Evolutionary conservation across 2,329 filamentous ascomycete species (phyloP).

Genomic region (Aspergillus sp.): DNA sequence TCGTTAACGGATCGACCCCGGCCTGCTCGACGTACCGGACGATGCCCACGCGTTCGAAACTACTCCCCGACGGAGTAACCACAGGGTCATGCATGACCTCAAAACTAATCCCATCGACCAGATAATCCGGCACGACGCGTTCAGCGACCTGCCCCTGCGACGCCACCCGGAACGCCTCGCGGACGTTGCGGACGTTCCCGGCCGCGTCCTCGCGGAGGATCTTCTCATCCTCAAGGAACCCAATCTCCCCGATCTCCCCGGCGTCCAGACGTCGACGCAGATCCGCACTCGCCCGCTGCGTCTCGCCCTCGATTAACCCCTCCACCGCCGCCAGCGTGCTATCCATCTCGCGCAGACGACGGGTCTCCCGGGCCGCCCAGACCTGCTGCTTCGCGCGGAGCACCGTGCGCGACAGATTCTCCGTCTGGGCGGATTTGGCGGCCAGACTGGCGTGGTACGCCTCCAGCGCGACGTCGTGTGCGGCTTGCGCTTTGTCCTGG

Average conservation of each 20-base stretch:
- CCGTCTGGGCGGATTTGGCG: conserved; percentile 57
- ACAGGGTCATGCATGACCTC: conserved; percentile 46
- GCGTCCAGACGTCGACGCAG: conserved; percentile 27
- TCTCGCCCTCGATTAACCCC: conserved; percentile 31
- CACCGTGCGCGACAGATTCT: conserved; percentile 64
- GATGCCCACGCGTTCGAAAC: conserved; percentile 79
- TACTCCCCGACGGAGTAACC: conserved; percentile 66
- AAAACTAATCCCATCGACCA: conserved; percentile 43
- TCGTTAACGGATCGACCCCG: conserved; percentile 72
- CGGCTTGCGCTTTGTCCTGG: conserved; percentile 63
- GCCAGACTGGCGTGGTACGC: conserved; percentile 65
- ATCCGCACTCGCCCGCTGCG: conserved; percentile 29
- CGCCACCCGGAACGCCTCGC: conserved; percentile 36
- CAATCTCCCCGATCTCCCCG: conserved; percentile 48
- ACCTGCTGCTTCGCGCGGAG: conserved; percentile 74
- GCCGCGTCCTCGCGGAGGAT: conserved; percentile 45
- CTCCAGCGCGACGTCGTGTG: conserved; percentile 58
- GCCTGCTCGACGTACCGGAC: conserved; percentile 73
- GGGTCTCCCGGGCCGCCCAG: conserved; percentile 66
- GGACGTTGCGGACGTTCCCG: conserved; percentile 39
- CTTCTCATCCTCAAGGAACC: conserved; percentile 60
- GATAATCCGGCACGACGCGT: conserved; percentile 41
- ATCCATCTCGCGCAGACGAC: conserved; percentile 39
- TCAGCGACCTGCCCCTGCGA: conserved; percentile 36
- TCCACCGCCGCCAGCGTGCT: conserved; percentile 35